phyloP scores from a whole-genome alignment of 2,329 filamentous ascomycete species.

The Calonectria pauciramosa region DNA sequence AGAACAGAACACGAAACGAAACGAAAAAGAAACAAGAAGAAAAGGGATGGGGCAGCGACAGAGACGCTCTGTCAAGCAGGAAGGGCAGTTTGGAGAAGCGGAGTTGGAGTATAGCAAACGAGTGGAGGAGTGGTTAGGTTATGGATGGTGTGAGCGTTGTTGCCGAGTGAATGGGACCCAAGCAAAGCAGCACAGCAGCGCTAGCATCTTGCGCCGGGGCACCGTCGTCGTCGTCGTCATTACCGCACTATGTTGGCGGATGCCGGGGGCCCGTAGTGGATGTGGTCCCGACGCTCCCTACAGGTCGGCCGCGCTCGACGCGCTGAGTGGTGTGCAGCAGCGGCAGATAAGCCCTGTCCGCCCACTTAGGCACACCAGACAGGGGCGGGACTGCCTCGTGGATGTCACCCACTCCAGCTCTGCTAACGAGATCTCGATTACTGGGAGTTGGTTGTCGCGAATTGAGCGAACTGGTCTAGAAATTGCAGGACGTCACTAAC shows the following conservation, averaged over 20 bases:
- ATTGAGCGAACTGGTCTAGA: slow-evolving; percentile 40
- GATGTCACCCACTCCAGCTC: slow-evolving; percentile 7
- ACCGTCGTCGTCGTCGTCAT: slow-evolving; percentile 32
- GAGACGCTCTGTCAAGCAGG: neutral
- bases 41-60: neutral
- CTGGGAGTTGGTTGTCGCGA: slow-evolving; percentile 32
- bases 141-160: slow-evolving; percentile 27
- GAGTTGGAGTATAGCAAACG: slow-evolving; percentile 26
- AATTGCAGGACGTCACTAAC: slow-evolving; percentile 35
- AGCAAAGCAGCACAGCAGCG: slow-evolving; percentile 12
- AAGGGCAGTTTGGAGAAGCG: slow-evolving; percentile 12
- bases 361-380: slow-evolving; percentile 2
- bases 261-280: slow-evolving; percentile 25
- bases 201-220: slow-evolving; percentile 22
- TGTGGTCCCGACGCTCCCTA: slow-evolving; percentile 21
- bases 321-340: slow-evolving; percentile 17
- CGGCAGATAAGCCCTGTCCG: slow-evolving; percentile 27
- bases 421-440: slow-evolving; percentile 41
- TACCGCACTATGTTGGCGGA: slow-evolving; percentile 31
- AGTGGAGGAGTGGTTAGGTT: slow-evolving; percentile 19
- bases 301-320: slow-evolving; percentile 13
- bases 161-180: slow-evolving; percentile 20
- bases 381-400: slow-evolving; percentile 28
- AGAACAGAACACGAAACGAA: slow-evolving; percentile 18
- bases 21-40: slow-evolving; percentile 25